These are phyloP conservation scores for Aspergillus ostianus DNA, from an alignment of 495 filamentous ascomycete genomes.

Conservation along the genomic window DNA sequence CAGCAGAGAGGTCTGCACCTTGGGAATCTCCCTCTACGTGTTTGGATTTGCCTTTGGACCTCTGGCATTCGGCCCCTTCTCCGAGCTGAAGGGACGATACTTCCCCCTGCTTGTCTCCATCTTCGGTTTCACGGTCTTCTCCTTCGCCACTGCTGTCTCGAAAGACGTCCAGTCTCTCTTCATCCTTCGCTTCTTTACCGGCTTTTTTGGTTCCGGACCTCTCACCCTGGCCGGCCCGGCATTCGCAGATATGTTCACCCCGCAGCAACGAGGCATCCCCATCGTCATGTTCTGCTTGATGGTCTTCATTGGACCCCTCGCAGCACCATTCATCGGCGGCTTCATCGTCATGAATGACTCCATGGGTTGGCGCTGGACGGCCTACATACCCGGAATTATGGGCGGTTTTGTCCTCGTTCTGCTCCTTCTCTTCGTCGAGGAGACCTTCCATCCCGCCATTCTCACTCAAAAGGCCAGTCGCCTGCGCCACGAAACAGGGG, in stretches of 20 bases:
- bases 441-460: conserved; percentile 69
- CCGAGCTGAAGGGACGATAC: conserved; percentile 21
- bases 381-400: conserved; percentile 21
- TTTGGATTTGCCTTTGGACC: conserved; percentile 22
- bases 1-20: conserved; percentile 17
- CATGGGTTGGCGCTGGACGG: conserved; percentile 26
- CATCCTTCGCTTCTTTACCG: conserved; percentile 42
- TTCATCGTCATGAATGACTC: conserved; percentile 24
- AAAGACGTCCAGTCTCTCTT: conserved; percentile 47
- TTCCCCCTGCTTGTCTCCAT: conserved; percentile 20
- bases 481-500: conserved; percentile 57
- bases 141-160: conserved; percentile 50
- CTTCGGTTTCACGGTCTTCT: conserved; percentile 47
- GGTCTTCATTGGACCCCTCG: conserved; percentile 41
- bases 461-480: conserved; percentile 61
- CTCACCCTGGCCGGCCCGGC: conserved; percentile 38
- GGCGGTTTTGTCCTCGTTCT: conserved; percentile 21
- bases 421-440: conserved; percentile 42
- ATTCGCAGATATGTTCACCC: conserved; percentile 43
- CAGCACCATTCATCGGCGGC: conserved; percentile 41
- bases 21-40: conserved; percentile 24
- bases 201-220: conserved; percentile 41
- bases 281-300: conserved; percentile 40
- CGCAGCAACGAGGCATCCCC: conserved; percentile 33
- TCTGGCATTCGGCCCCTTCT: conserved; percentile 22